Percentiles rank a stretch among this genome's conserved stretches.
Evolutionary conservation across 768 basidiomycete genomes (phyloP).

Genomic region (Fomitopsis serialis): DNA sequence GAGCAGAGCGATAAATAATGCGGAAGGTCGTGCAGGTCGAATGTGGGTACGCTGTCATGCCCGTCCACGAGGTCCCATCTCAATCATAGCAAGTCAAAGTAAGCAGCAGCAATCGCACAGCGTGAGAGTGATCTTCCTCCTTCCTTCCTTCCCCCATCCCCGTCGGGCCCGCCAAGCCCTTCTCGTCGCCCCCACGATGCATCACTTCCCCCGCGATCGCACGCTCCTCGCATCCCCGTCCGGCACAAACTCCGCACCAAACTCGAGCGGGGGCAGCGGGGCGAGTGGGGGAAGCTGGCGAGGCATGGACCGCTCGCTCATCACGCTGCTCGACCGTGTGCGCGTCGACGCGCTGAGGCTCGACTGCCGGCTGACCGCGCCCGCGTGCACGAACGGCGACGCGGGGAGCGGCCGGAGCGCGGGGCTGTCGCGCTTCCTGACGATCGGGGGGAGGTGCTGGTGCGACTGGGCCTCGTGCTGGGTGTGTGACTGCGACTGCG

Average conservation of each 20-base stretch:
- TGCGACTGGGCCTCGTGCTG: too few species aligned
- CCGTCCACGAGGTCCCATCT: too few species aligned
- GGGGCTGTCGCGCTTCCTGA: constrained; percentile 17
- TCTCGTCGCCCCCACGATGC: too few species aligned
- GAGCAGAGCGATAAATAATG: too few species aligned
- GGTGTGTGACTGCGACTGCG: constrained; percentile 1
- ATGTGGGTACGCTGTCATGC: too few species aligned
- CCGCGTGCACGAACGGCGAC: constrained; percentile 12
- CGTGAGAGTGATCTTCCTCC: too few species aligned
- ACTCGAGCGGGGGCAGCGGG: constrained; percentile 14
- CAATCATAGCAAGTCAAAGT: too few species aligned
- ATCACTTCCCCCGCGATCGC: not conserved
- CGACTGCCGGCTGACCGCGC: constrained; percentile 6
- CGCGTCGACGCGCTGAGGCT: too few species aligned
- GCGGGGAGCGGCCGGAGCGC: constrained; percentile 17
- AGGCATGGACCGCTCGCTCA: constrained; percentile 6
- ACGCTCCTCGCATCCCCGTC: not conserved
- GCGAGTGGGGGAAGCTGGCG: constrained; percentile 14
- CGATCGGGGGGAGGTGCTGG: constrained; percentile 12
- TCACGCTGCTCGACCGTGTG: constrained; percentile 12
- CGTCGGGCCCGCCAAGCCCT: too few species aligned
- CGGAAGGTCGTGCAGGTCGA: too few species aligned
- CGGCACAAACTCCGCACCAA: not conserved
- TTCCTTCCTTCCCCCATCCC: too few species aligned
- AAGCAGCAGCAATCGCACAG: too few species aligned